Evolutionary conservation across 495 filamentous ascomycete species (phyloP), one percentile per base, ranked within the genome.

Genomic region (Trichoderma gamsii): DNA sequence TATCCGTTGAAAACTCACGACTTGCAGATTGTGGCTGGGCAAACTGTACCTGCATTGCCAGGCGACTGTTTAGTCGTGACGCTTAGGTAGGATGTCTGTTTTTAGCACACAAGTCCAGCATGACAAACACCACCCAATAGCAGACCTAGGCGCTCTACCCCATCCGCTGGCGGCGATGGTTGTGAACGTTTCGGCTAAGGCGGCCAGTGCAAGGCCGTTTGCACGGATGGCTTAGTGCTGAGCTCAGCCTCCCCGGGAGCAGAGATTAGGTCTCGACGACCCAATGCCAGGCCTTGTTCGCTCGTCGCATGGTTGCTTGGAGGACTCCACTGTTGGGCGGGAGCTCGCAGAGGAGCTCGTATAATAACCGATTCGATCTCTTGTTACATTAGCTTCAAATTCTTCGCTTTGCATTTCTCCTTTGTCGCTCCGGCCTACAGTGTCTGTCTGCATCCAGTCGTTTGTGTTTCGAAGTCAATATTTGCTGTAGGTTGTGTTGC

Each of bases 231-330:
- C 25, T 32, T 61, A 61, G 56, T 32, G 56, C 56, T 61, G 23
- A 61, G 27, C 23, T 61, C 56, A 61, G 56, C 56, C 11, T 23
- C 16, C 52, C 29, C 27, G 11, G n/a, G 13, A 23, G n/a, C n/a
- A 61, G 12, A 32, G 56, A 32, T 61, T 61, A 32, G 56, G 56
- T 61, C 25, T 32, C 56, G 56, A 61, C 56, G 15, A 61, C 56
- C 23, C 56, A 15, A 32, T 29, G 56, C 25, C 25, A 12, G 27
- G 27, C 27, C 5, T 32, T 61, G 25, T 5, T 13, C 27, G 56
- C 9, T 61, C n/a, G 3, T 32, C 23, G 51, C 51, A 56, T 56
- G 18, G 21, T 7, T 32, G 27, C 9, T 13, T 29, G 13, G 13
- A 21, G 23, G 12, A 29, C 56, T 61, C 56, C 56, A 61, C 56